Evolutionary conservation across 1,284 basidiomycete genomes (phyloP).

Genomic region (Cutaneotrichosporon curvatum): DNA sequence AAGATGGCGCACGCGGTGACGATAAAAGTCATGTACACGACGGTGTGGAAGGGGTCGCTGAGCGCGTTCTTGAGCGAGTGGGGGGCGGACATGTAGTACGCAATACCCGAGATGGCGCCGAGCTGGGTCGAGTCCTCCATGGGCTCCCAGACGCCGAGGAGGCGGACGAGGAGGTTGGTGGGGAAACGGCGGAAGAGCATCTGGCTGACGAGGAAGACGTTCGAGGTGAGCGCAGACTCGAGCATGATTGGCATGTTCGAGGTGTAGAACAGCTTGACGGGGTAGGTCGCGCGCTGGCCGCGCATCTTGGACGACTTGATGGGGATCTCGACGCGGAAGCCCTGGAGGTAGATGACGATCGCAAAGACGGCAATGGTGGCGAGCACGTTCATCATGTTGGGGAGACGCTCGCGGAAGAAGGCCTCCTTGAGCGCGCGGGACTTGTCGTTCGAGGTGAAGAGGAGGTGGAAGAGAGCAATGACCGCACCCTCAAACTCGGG

Average conservation of each 20-base stretch:
- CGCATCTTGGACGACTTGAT: conserved; percentile 95
- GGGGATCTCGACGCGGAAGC: conserved; percentile 97
- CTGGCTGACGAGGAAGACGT: conserved; percentile 94
- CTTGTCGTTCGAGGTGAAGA: conserved; percentile 99
- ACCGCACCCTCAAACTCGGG: conserved; percentile 97
- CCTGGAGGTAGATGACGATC: conserved; percentile 94
- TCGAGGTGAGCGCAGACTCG: conserved; percentile 84
- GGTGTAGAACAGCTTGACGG: conserved; percentile 98
- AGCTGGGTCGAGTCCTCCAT: conserved; percentile 89
- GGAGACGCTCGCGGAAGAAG: conserved; percentile 93
- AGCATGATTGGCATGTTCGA: conserved; percentile 99
- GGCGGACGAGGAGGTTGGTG: conserved; percentile 75
- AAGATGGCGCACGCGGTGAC: conserved; percentile 91
- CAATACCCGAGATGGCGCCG: conserved; percentile 81
- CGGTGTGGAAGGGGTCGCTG: conserved; percentile 87
- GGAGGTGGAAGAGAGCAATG: conserved; percentile 91
- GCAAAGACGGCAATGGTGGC: conserved; percentile 88
- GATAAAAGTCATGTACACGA: conserved; percentile 87
- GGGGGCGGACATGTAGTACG: conserved; percentile 96
- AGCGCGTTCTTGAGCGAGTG: conserved; percentile 81
- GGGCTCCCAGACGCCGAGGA: conserved; percentile 96
- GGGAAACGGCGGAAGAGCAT: conserved; percentile 92
- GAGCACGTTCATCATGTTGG: conserved; percentile 96
- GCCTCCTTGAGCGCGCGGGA: conserved; percentile 93
- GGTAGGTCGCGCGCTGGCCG: conserved; percentile 89